Evolutionary conservation across 768 basidiomycete genomes (phyloP).

Genomic region (Nidula microcarpa): DNA sequence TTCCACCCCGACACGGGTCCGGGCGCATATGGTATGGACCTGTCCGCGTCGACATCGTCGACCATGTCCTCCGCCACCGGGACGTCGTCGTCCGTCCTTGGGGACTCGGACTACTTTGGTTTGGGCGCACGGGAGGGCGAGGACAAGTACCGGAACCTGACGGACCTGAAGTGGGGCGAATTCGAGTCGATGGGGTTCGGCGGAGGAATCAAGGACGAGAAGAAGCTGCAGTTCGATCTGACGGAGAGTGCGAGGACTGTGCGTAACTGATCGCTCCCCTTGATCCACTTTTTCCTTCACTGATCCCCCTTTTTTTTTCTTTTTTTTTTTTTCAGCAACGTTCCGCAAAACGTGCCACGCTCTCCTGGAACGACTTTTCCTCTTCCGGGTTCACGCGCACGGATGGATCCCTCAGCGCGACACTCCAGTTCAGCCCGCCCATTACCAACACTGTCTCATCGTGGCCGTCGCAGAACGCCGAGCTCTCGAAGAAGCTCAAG

Average conservation of each 20-base stretch:
- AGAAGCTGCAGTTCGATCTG: conserved; percentile 88
- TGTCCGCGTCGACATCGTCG: conserved; percentile 39
- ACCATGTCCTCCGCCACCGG: conserved; percentile 12
- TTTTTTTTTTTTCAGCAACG: conserved; percentile 42
- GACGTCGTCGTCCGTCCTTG: not conserved
- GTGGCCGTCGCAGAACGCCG: conserved; percentile 75
- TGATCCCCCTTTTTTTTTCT: not conserved
- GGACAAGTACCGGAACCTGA: conserved; percentile 75
- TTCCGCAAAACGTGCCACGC: conserved; percentile 72
- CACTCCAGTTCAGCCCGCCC: conserved; percentile 73
- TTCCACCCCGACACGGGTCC: conserved; percentile 53
- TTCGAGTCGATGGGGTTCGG: conserved; percentile 86
- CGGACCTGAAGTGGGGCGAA: conserved; percentile 89
- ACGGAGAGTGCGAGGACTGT: conserved; percentile 81
- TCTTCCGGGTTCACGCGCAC: conserved; percentile 75
- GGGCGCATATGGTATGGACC: conserved; percentile 29
- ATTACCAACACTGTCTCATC: conserved; percentile 47
- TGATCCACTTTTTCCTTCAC: not conserved
- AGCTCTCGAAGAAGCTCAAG: conserved; percentile 74
- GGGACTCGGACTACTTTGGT: conserved; percentile 35
- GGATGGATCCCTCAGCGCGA: conserved; percentile 72
- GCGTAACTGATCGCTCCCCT: conserved; percentile 9
- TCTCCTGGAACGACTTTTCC: conserved; percentile 92
- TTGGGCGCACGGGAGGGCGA: conserved; percentile 43
- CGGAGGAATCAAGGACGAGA: conserved; percentile 43